Evolutionary conservation across 73 alveolate species (phyloP), one percentile per base, ranked within the genome.

Genomic region (Effrenium voratum): DNA sequence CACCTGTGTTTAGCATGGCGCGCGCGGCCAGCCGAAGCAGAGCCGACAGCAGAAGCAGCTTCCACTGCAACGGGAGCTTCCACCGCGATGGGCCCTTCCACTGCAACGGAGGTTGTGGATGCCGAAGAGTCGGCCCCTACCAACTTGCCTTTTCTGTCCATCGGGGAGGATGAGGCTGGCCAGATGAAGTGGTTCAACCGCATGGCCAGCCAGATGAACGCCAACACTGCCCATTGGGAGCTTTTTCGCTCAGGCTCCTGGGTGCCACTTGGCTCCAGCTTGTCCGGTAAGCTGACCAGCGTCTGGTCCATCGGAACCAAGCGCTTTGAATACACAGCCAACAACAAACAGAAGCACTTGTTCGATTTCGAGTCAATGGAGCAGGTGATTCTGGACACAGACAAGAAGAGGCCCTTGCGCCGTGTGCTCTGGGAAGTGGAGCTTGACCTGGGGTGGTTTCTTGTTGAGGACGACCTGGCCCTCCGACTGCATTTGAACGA

Each of bases 1-100:
- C 95, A 87, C 36, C 95, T 63, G 72, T 87, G 95, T 49, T 55
- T 87, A 4, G 68, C 77, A 3, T 87, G 95, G 95, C 95, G 95
- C 16, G 95, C 95, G 44, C 44, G 46, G 22, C 16, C 45, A 46
- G 47, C 46, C 49, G 82, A n/a, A 30, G 46, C 45, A 0, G 81
- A 70, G 6, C 22, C 46, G 13, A 19, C 68, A 28, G 28, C 22
- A 22, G 82, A 70, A 36, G 82, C 82, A 19, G 49, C 45, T 26
- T 36, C 43, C 36, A 66, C 79, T 5, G 30, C 68, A 55, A n/a
- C n/a, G n/a, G n/a, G n/a, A n/a, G n/a, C n/a, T n/a, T n/a, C n/a
- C n/a, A n/a, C n/a, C n/a, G n/a, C n/a, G n/a, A n/a, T 32, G 72
- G 72, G 72, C 19, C n/a, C n/a, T n/a, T n/a, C n/a, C n/a, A n/a